A percentile compares a stretch with the other conserved stretches of the same genome.
phyloP scores from a whole-genome alignment of 176 grass and related monocot species.

The Avena atlantica region DNA sequence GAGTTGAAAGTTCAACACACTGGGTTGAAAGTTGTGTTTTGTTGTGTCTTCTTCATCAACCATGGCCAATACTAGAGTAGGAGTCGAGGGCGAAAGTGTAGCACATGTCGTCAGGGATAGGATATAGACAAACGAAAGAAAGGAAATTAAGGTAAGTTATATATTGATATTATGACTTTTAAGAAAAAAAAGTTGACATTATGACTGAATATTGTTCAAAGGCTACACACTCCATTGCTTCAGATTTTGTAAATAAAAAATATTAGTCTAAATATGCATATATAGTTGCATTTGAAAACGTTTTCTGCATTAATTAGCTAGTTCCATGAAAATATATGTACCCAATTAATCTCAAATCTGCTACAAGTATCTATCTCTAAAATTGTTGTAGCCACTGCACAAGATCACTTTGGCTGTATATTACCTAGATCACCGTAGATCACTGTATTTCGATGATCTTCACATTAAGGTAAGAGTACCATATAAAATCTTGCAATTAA shows the following conservation, averaged over 20 bases:
- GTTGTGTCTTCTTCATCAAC: background rate
- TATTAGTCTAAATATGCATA: background rate
- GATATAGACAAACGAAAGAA: background rate
- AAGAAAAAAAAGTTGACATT: background rate
- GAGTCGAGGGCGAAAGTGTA: background rate
- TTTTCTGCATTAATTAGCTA: background rate
- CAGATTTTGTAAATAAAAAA: background rate
- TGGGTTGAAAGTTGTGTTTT: background rate
- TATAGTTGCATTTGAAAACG: background rate
- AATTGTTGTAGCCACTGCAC: background rate
- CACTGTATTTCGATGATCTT: background rate
- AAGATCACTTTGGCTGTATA: background rate
- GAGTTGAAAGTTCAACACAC: background rate
- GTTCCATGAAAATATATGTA: background rate
- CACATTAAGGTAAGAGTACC: background rate
- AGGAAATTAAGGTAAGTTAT: background rate
- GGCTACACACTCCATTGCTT: background rate
- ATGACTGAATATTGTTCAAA: background rate
- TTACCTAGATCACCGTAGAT: background rate
- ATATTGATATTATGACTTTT: background rate
- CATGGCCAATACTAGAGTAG: background rate
- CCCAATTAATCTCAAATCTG: background rate
- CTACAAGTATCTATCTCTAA: background rate
- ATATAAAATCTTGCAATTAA: background rate
- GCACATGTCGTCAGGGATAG: background rate